Evolutionary conservation across 2,329 filamentous ascomycete species (phyloP).

Genomic region (Cladosporium austrohemisphaericum): DNA sequence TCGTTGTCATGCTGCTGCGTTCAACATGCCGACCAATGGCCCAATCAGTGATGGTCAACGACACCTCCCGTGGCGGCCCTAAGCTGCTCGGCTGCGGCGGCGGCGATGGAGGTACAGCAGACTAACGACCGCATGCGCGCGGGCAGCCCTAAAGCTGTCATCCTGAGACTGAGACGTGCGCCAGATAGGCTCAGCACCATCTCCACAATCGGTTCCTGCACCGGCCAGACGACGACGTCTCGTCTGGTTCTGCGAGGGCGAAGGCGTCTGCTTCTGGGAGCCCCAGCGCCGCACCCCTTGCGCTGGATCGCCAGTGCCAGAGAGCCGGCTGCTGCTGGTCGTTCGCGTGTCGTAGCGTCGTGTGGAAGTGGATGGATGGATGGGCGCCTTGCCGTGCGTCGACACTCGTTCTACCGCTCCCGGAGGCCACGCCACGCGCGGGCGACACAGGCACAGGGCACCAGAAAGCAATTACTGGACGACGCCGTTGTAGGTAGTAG

Average conservation of each 20-base stretch:
- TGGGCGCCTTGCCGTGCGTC: conserved; percentile 1
- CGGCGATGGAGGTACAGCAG: no score
- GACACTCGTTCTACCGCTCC: conserved; percentile 8
- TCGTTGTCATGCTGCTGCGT: no score
- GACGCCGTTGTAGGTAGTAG: no score
- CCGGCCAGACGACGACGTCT: conserved; percentile 11
- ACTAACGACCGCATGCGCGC: no score
- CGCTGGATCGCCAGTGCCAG: conserved; percentile 7
- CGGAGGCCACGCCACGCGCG: conserved; percentile 11
- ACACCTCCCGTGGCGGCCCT: no score
- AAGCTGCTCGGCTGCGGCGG: conserved; percentile 3
- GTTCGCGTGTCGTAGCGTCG: conserved; percentile 11
- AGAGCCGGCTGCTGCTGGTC: conserved; percentile 6
- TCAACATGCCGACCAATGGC: no score
- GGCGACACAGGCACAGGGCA: conserved; percentile 3
- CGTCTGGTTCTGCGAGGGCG: neutral
- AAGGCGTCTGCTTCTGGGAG: neutral
- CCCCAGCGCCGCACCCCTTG: conserved; percentile 3
- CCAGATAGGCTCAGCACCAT: conserved; percentile 13
- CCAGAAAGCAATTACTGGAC: no score
- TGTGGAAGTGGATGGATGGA: neutral
- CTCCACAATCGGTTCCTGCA: conserved; percentile 16
- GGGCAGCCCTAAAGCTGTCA: conserved; percentile 10
- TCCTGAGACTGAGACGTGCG: conserved; percentile 5
- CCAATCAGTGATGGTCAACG: no score